A percentile compares a stretch with the other conserved stretches of the same genome.
Evolutionary conservation across 73 alveolate genomes (phyloP).

Genomic region (Paramecium sonneborni): DNA sequence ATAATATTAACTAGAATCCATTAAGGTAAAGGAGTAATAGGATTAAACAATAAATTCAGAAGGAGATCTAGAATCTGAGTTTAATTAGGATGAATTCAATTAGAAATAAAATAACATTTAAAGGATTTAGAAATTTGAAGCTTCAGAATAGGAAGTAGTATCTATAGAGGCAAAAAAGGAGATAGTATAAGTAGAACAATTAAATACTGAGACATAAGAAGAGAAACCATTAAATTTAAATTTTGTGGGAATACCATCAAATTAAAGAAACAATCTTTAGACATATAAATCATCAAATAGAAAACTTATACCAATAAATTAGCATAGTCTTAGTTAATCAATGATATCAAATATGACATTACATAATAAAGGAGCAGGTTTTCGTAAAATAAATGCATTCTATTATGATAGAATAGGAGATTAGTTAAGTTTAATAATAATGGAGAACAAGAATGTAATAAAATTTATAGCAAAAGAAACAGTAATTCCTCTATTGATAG

Average conservation of each 20-base stretch:
- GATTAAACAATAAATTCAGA: conserved; percentile 36
- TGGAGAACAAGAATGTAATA: not conserved
- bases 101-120: not conserved
- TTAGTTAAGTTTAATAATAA: not conserved
- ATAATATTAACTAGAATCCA: not conserved
- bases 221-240: not conserved
- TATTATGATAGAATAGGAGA: conserved; percentile 44
- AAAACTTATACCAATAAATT: not conserved
- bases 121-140: not conserved
- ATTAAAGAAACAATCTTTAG: not conserved
- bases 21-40: not conserved
- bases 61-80: not conserved
- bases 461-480: not conserved
- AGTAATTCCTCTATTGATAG: not conserved
- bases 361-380: not conserved
- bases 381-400: not conserved
- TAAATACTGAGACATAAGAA: not conserved
- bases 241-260: not conserved
- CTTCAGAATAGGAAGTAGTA: not conserved
- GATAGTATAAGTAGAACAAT: not conserved
- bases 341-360: not conserved
- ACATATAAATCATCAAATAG: not conserved
- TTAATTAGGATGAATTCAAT: not conserved
- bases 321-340: not conserved
- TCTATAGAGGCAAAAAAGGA: not conserved